Conservation (phyloP, 805 yeast genomes). For the Nakazawaea molendinolei region DNA sequence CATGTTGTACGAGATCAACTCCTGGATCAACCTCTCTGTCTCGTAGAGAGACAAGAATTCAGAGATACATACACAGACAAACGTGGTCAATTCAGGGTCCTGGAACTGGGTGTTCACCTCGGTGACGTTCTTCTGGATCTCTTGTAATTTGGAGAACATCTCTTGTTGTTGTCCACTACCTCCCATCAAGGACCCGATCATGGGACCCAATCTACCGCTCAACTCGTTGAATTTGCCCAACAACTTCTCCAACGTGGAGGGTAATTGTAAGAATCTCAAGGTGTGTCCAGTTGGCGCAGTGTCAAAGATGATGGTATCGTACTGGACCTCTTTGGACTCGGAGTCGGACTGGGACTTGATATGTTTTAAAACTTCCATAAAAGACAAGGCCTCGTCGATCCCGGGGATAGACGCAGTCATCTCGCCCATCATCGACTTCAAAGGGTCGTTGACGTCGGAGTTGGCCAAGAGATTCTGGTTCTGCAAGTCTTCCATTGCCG, state of each 20-base stretch:
- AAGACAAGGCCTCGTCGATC: slow-evolving; percentile 95
- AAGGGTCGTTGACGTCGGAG: slow-evolving; percentile 54
- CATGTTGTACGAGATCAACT: slow-evolving; percentile 87
- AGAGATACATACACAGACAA: slow-evolving; percentile 94
- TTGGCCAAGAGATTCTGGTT: slow-evolving; percentile 39
- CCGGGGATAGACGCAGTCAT: slow-evolving; percentile 96
- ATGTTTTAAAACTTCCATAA: slow-evolving; percentile 96
- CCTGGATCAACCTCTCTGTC: slow-evolving; percentile 97
- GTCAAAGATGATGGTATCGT: slow-evolving; percentile 90
- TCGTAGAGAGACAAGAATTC: slow-evolving; percentile 95
- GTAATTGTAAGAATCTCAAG: slow-evolving; percentile 87
- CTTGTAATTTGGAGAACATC: slow-evolving; percentile 70
- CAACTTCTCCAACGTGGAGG: slow-evolving; percentile 84
- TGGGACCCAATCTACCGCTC: slow-evolving; percentile 83
- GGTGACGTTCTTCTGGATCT: slow-evolving; percentile 70
- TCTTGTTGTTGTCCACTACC: slow-evolving; percentile 48
- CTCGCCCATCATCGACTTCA: slow-evolving; percentile 74
- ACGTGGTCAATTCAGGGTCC: slow-evolving; percentile 92
- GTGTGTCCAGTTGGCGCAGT: slow-evolving; percentile 99
- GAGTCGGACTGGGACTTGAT: slow-evolving; percentile 63
- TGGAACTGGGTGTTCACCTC: slow-evolving; percentile 94
- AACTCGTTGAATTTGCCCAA: slow-evolving; percentile 83
- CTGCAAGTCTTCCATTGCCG: slow-evolving; percentile 81
- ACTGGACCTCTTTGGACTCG: slow-evolving; percentile 31
- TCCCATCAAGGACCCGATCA: slow-evolving; percentile 74